phyloP scores from a whole-genome alignment of 495 filamentous ascomycete genomes.

The Aspergillus asperescens region DNA sequence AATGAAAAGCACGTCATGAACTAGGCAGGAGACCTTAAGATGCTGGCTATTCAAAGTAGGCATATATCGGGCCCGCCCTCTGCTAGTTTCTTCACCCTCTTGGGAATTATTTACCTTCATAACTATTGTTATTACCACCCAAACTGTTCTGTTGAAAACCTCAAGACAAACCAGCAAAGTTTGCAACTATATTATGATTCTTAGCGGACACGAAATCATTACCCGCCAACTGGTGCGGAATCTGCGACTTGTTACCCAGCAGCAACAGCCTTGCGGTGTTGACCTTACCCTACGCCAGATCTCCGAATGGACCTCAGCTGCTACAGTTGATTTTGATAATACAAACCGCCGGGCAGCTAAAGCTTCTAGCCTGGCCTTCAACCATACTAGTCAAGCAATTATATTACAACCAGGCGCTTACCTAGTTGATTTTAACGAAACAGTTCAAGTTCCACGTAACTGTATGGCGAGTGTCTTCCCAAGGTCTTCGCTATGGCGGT shows the following conservation, averaged over 20 bases:
- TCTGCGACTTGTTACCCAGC: slow-evolving; percentile 25
- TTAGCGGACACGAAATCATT: slow-evolving; percentile 23
- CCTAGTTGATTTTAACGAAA: slow-evolving; percentile 46
- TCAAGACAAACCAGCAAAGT: too few relatives aligned
- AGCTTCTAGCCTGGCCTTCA: slow-evolving; percentile 23
- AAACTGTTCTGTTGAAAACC: too few relatives aligned
- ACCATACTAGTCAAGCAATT: slow-evolving; percentile 10
- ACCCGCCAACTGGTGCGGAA: slow-evolving; percentile 30
- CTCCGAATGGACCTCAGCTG: slow-evolving; percentile 33
- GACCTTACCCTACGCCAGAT: slow-evolving; percentile 37
- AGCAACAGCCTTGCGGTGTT: slow-evolving; percentile 42
- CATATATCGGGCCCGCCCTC: too few relatives aligned
- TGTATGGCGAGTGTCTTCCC: slow-evolving; percentile 38
- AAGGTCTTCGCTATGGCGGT: too few relatives aligned
- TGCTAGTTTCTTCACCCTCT: too few relatives aligned
- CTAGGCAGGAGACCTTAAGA: too few relatives aligned
- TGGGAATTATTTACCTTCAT: too few relatives aligned
- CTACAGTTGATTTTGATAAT: slow-evolving; percentile 43
- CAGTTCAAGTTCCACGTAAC: slow-evolving; percentile 33
- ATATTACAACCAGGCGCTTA: slow-evolving; percentile 32
- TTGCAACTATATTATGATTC: slow-evolving; percentile 26
- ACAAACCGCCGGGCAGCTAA: slow-evolving; percentile 28
- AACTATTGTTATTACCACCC: too few relatives aligned
- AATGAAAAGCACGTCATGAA: too few relatives aligned
- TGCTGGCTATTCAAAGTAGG: too few relatives aligned